Evolutionary conservation across 1,139 yeast genomes (phyloP).

Genomic region (Candida buenavistaensis): DNA sequence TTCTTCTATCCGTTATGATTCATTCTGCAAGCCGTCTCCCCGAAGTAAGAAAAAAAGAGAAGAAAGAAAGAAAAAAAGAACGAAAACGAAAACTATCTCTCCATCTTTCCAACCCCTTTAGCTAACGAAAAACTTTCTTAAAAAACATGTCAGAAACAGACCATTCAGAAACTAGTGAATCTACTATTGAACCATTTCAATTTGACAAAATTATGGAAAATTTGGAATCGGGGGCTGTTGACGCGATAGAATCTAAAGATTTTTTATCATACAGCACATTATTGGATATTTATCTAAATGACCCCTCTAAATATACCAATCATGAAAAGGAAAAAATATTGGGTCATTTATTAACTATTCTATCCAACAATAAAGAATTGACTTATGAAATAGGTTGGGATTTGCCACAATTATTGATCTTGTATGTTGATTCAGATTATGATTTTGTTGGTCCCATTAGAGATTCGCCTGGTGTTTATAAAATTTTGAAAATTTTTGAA

Average conservation of each 20-base stretch:
- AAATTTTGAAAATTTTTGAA: conserved; percentile 53
- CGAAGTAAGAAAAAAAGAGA: too few relatives aligned
- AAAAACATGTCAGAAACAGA: conserved; percentile 24
- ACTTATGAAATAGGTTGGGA: conserved; percentile 85
- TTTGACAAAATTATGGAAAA: conserved; percentile 29
- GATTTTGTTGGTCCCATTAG: conserved; percentile 23
- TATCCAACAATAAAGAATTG: conserved; percentile 42
- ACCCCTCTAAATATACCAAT: conserved; percentile 44
- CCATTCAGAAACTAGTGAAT: conserved; percentile 20
- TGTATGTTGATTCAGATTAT: conserved; percentile 37
- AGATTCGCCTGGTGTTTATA: conserved; percentile 34
- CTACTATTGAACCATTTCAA: conserved; percentile 22
- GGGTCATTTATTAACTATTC: conserved; percentile 34
- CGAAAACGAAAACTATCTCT: too few relatives aligned
- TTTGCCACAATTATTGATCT: conserved; percentile 62
- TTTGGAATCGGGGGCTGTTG: conserved; percentile 36
- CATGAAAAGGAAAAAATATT: conserved; percentile 52
- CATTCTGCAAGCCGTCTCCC: too few relatives aligned
- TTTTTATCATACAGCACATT: conserved; percentile 72
- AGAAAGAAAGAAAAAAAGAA: too few relatives aligned
- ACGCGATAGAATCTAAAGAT: conserved; percentile 50
- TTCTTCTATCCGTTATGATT: too few relatives aligned
- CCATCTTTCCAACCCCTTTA: not conserved
- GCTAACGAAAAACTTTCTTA: too few relatives aligned
- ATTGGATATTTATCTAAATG: conserved; percentile 58